Conservation (phyloP, 2,329 filamentous ascomycete species). For the Aspergillus tubingensis region DNA sequence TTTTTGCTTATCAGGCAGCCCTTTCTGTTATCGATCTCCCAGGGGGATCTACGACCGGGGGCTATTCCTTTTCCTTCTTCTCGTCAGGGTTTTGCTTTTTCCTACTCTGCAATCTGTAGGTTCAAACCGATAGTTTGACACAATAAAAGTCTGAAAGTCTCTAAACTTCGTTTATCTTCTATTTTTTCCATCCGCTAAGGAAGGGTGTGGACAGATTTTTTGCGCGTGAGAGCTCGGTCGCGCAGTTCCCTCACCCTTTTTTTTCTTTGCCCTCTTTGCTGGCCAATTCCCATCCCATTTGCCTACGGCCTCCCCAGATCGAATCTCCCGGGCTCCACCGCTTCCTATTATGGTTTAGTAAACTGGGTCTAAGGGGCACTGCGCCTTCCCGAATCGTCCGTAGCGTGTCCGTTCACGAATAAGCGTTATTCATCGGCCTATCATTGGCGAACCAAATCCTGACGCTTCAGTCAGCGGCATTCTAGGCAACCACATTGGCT, state of each 20-base stretch:
- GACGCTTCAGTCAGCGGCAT: constrained; percentile 22
- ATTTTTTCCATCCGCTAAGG: background rate
- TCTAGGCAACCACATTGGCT: constrained; percentile 19
- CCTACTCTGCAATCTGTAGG: constrained; percentile 7
- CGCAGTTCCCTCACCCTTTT: constrained; percentile 7
- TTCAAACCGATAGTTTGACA: constrained; percentile 7
- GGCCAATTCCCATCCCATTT: constrained; percentile 13
- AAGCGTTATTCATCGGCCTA: constrained; percentile 27
- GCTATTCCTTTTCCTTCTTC: constrained; percentile 11
- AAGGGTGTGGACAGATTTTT: background rate
- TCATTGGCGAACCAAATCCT: constrained; percentile 24
- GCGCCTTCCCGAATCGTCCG: constrained; percentile 24
- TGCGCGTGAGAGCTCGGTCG: background rate
- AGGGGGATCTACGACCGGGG: constrained; percentile 28
- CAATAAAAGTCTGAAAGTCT: constrained; percentile 1
- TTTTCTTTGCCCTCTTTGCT: background rate
- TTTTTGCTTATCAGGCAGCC: constrained; percentile 18
- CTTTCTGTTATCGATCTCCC: constrained; percentile 26
- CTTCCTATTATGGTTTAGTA: constrained; percentile 29
- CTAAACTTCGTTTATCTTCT: background rate
- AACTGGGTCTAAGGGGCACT: constrained; percentile 20
- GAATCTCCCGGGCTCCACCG: constrained; percentile 30
- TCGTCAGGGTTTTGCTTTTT: constrained; percentile 14
- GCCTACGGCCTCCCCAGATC: constrained; percentile 30
- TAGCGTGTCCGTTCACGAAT: constrained; percentile 24